These are phyloP conservation scores for Colletotrichum tanaceti DNA, from an alignment of 2,329 filamentous ascomycete species.

Conservation along the genomic window DNA sequence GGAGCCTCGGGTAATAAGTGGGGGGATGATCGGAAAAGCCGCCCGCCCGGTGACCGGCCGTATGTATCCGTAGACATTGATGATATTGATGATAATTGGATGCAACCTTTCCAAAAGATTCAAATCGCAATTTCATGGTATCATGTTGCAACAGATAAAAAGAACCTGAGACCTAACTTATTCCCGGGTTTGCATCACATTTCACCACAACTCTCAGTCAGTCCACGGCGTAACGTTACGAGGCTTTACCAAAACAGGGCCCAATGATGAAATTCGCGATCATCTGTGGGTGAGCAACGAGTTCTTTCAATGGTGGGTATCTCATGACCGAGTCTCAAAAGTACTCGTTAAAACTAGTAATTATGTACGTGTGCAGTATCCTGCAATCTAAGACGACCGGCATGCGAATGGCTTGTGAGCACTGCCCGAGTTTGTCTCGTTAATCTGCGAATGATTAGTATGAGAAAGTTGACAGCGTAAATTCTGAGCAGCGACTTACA, in stretches of 20 bases:
- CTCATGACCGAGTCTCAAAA: constrained; percentile 3
- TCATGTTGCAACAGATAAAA: too few species aligned
- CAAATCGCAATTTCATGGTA: too few species aligned
- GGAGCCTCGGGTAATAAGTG: not conserved
- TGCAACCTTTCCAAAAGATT: too few species aligned
- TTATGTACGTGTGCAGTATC: constrained; percentile 13
- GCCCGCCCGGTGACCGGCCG: too few species aligned
- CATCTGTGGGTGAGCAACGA: not conserved
- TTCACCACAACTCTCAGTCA: not conserved
- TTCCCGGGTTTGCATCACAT: not conserved
- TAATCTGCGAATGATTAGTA: constrained; percentile 37
- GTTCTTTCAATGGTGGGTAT: constrained; percentile 16
- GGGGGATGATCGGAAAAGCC: not conserved
- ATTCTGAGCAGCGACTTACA: constrained; percentile 42
- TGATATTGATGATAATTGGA: too few species aligned
- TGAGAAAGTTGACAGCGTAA: too few species aligned
- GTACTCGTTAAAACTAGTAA: not conserved
- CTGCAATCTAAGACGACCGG: constrained; percentile 21
- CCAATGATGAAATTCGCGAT: not conserved
- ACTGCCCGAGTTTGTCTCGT: constrained; percentile 36
- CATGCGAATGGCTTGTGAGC: constrained; percentile 39
- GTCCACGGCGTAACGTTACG: too few species aligned
- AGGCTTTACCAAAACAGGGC: too few species aligned
- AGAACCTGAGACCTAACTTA: not conserved
- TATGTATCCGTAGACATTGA: too few species aligned